phyloP scores from a whole-genome alignment of 2,329 filamentous ascomycete species.

The Penicillium sp. region DNA sequence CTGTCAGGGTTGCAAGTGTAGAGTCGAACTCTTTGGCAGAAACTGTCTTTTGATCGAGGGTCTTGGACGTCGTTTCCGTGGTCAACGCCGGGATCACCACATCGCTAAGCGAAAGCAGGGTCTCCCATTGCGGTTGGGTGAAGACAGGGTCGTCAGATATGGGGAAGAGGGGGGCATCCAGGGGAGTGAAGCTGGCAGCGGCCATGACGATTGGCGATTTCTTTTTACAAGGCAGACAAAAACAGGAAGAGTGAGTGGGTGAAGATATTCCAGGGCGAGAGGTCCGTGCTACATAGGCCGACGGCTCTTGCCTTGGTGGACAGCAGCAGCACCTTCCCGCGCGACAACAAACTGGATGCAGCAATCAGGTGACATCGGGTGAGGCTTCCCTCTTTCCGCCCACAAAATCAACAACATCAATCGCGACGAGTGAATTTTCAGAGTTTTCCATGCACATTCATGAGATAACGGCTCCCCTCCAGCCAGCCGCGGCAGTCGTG shows the following conservation, averaged over 20 bases:
- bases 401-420: too few species aligned
- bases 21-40: slow-evolving; percentile 39
- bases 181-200: slow-evolving; percentile 19
- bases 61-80: slow-evolving; percentile 32
- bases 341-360: too few species aligned
- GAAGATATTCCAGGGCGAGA: too few species aligned
- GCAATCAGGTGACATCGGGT: not conserved
- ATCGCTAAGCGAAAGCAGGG: slow-evolving; percentile 55
- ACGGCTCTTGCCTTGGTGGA: not conserved
- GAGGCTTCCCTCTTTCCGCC: not conserved
- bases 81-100: slow-evolving; percentile 54
- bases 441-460: too few species aligned
- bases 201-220: not conserved
- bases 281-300: too few species aligned
- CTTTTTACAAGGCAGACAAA: too few species aligned
- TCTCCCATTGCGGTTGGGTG: slow-evolving; percentile 55
- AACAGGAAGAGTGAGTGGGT: too few species aligned
- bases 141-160: slow-evolving; percentile 47
- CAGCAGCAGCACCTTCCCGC: not conserved
- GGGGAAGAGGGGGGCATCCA: slow-evolving; percentile 46
- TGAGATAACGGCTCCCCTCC: not conserved
- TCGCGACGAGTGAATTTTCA: too few species aligned
- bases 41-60: slow-evolving; percentile 34
- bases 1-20: slow-evolving; percentile 16
- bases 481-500: not conserved